Evolutionary conservation across 116 monocot genomes (phyloP).

Genomic region (Phalaenopsis hybrid): DNA sequence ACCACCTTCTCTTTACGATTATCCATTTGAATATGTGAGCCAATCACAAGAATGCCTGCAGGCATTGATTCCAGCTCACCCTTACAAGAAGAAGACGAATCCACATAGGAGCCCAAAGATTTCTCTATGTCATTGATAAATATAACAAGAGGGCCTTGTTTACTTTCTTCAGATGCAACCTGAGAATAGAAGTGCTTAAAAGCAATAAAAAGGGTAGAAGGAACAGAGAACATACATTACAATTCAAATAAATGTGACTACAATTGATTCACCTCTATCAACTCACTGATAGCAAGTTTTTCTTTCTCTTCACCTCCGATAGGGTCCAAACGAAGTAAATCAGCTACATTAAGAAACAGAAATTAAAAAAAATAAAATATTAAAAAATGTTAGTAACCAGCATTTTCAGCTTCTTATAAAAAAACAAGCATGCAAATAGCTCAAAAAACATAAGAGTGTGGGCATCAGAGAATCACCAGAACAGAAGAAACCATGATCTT

Average conservation of each 20-base stretch:
- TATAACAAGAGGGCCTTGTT: conserved; percentile 53
- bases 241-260: background rate
- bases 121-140: conserved; percentile 77
- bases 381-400: background rate
- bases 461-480: conserved; percentile 32
- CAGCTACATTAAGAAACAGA: conserved; percentile 39
- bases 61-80: conserved; percentile 60
- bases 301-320: conserved; percentile 60
- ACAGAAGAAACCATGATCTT: conserved; percentile 95
- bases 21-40: conserved; percentile 75
- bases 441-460: background rate
- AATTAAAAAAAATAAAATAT: background rate
- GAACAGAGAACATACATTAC: background rate
- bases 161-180: conserved; percentile 67
- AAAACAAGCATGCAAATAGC: background rate
- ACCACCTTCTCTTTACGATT: conserved; percentile 88
- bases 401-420: background rate
- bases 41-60: conserved; percentile 68
- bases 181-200: conserved; percentile 13
- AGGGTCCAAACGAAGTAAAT: conserved; percentile 59
- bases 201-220: background rate
- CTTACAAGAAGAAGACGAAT: conserved; percentile 51
- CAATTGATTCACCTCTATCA: conserved; percentile 53
- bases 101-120: conserved; percentile 45
- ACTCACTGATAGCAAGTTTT: conserved; percentile 65